Base-by-base conservation (phyloP, 225 moss, liverwort and hornwort genomes). In the Lunularia cruciata region DNA sequence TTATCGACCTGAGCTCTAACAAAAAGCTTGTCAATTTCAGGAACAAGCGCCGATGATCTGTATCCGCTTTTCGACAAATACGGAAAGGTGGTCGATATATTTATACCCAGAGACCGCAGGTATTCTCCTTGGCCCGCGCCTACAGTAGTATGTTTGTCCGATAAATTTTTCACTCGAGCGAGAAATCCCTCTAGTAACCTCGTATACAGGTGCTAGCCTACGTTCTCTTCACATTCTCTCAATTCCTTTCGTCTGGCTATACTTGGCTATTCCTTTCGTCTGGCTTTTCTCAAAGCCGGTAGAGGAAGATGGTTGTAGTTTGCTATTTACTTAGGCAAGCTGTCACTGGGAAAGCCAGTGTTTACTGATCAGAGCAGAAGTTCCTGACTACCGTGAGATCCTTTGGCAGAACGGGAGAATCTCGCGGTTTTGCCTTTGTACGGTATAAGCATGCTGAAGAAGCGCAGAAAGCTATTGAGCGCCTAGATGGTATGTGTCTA, bases 61-160 rank as follows among this genome's bases (percentile, higher is more conserved):
- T 95, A 90, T 51, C 95, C 95, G n/a, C 81, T 95, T 12, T 95
- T 95, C 43, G 92, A 95, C 72, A 83, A 92, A 38, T 95, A 95
- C 40, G 95, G 95, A 47, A 95, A 95, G 72, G 95, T 95, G 39
- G 95, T 92, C 14, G 95, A 95, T 75, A 95, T 92, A 47, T 95
- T 95, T 51, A 95, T 95, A 71, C 95, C 95, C 7, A 87, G 95
- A 72, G 92, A 95, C 74, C 86, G 95, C 42, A 95, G 95, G 95
- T 92, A 79, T 72, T 13, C 23, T n/a, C n/a, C n/a, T n/a, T n/a
- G n/a, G 25, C 14, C 28, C 15, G 10, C n/a, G n/a, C n/a, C n/a
- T n/a, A n/a, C n/a, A n/a, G n/a, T n/a, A n/a, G n/a, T n/a, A n/a
- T n/a, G n/a, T n/a, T n/a, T n/a, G n/a, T n/a, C n/a, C n/a, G n/a